A percentile compares a stretch with the other conserved stretches of the same genome.
Evolutionary conservation across 2,329 filamentous ascomycete genomes (phyloP).

Genomic region (Podosphaera xanthii): DNA sequence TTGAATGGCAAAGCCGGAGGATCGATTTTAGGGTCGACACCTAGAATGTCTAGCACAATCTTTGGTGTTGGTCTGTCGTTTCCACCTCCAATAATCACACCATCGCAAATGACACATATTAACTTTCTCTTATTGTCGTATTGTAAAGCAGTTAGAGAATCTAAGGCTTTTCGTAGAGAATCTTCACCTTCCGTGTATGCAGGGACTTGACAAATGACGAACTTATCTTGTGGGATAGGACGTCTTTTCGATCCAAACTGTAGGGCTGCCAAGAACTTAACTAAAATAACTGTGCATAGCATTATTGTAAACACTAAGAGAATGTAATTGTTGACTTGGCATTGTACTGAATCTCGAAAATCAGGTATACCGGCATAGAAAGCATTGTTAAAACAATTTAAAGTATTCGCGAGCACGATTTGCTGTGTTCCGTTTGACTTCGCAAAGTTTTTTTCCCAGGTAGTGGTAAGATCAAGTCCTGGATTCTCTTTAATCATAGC

Average conservation of each 20-base stretch:
- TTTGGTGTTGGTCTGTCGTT: conserved; percentile 94
- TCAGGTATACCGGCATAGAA: conserved; percentile 72
- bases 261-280: conserved; percentile 82
- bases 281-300: conserved; percentile 52
- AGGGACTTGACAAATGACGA: conserved; percentile 94
- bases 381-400: conserved; percentile 60
- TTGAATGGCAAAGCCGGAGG: conserved; percentile 87
- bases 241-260: conserved; percentile 83
- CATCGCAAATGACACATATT: conserved; percentile 88
- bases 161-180: conserved; percentile 72
- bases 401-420: conserved; percentile 34
- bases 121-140: conserved; percentile 98
- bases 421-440: conserved; percentile 27
- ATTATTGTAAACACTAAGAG: conserved; percentile 72
- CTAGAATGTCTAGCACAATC: conserved; percentile 91
- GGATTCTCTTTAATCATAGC: conserved; percentile 50
- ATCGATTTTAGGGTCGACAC: conserved; percentile 90
- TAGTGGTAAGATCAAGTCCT: conserved; percentile 51
- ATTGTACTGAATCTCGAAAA: conserved; percentile 55
- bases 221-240: conserved; percentile 85
- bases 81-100: conserved; percentile 85
- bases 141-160: conserved; percentile 79
- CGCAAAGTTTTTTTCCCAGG: conserved; percentile 34
- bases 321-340: conserved; percentile 78
- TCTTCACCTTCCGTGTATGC: conserved; percentile 98